Percentiles rank a stretch among this genome's conserved stretches.
phyloP scores from a whole-genome alignment of 1,284 basidiomycete genomes.

The Porodaedalea pini region DNA sequence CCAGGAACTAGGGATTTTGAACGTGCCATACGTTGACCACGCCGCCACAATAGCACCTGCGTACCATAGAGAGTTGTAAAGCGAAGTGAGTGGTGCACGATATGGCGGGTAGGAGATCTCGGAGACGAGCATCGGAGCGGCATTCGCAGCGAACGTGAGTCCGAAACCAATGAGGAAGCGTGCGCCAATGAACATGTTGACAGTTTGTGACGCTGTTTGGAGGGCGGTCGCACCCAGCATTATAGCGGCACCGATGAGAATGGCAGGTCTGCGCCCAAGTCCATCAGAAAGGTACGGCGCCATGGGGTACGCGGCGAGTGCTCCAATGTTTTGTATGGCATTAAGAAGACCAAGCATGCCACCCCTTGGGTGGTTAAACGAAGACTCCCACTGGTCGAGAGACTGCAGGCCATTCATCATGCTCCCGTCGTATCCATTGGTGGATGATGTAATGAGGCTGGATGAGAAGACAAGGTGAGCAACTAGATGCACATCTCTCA shows the following conservation, averaged over 20 bases:
- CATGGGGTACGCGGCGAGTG: constrained; percentile 25
- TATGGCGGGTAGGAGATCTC: constrained; percentile 55
- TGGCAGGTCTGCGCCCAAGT: constrained; percentile 29
- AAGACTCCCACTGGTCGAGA: constrained; percentile 28
- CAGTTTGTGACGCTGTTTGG: constrained; percentile 30
- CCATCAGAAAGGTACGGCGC: constrained; percentile 30
- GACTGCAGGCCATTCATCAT: constrained; percentile 31
- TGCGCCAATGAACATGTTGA: constrained; percentile 33
- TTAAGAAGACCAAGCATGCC: constrained; percentile 31
- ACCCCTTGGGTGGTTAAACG: constrained; percentile 33
- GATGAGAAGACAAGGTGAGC: neutral
- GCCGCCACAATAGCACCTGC: constrained; percentile 34
- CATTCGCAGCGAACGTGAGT: constrained; percentile 46
- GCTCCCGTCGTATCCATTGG: constrained; percentile 29
- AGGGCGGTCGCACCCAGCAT: constrained; percentile 29
- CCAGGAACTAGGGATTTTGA: constrained; percentile 50
- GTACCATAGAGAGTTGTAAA: constrained; percentile 56
- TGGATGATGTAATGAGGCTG: constrained; percentile 27
- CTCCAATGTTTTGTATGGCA: constrained; percentile 26
- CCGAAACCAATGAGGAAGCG: constrained; percentile 52
- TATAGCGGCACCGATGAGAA: constrained; percentile 29
- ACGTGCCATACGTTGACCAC: constrained; percentile 58
- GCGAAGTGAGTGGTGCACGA: constrained; percentile 48
- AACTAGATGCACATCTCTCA: neutral
- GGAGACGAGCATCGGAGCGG: constrained; percentile 52